Evolutionary conservation across 1,284 basidiomycete species (phyloP).

Genomic region (Mycena sp.): DNA sequence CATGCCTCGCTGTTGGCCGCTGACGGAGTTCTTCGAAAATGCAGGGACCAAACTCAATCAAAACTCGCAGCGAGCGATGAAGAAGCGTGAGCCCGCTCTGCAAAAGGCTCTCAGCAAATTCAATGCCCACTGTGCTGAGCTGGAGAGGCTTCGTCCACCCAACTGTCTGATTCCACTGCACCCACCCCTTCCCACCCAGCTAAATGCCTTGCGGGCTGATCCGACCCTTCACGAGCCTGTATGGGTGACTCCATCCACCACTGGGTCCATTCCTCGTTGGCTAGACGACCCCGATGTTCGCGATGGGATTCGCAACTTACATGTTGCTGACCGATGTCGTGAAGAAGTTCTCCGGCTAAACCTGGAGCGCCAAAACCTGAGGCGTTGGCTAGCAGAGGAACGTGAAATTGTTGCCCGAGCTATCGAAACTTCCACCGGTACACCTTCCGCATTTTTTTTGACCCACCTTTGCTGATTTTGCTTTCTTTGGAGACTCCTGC

Average conservation of each 20-base stretch:
- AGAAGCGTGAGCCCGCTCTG: slow-evolving; percentile 48
- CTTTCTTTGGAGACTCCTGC: not conserved
- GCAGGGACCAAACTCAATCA: slow-evolving; percentile 53
- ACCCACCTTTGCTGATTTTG: not conserved
- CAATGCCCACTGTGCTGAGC: slow-evolving; percentile 47
- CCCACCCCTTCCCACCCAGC: slow-evolving; percentile 42
- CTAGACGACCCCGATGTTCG: slow-evolving; percentile 46
- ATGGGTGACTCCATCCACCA: slow-evolving; percentile 47
- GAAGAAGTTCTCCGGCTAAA: not conserved
- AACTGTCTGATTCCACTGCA: slow-evolving; percentile 48
- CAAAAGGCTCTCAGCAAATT: slow-evolving; percentile 46
- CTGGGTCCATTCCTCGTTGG: slow-evolving; percentile 45
- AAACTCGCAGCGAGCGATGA: slow-evolving; percentile 47
- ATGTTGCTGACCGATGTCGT: not conserved
- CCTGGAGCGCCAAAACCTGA: not conserved
- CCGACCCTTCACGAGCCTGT: slow-evolving; percentile 51
- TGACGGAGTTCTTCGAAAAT: not conserved
- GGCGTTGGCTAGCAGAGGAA: not conserved
- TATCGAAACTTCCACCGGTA: not conserved
- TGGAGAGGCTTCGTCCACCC: slow-evolving; percentile 42
- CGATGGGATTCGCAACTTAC: slow-evolving; percentile 42
- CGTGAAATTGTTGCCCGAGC: not conserved
- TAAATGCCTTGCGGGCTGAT: slow-evolving; percentile 44
- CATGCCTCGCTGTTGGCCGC: not conserved
- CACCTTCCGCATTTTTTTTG: not conserved